Base-by-base conservation (phyloP, 73 alveolate species). In the Urostyla sp. region DNA sequence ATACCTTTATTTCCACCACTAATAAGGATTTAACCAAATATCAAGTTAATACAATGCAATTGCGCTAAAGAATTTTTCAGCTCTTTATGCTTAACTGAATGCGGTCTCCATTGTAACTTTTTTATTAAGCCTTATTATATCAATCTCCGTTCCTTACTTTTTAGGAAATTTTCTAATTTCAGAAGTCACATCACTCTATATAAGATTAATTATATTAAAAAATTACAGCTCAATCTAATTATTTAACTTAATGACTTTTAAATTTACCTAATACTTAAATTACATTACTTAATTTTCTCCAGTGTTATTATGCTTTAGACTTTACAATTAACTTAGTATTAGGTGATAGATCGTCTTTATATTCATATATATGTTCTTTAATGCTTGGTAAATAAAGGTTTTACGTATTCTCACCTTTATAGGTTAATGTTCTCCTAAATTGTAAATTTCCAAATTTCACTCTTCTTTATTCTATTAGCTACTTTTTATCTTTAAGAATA, bases 161-260 rank as follows among this genome's bases (percentile, higher is more conserved):
- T 13, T 32, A 43, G 79, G 79, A 40, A 20, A 63, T 63, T 60
- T 63, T 43, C 79, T 63, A 26, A 63, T 63, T 23, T 63, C 79
- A 3, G 79, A 63, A 20, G 36, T 60, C 10, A 63, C 44, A 37
- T 63, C 79, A 23, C 79, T 63, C 79, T 63, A 63, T 27, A 58
- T 20, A 2, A 16, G 10, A 27, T 38, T 27, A 63, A 10, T 34
- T 28, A 63, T 8, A 37, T 11, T 43, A 24, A 31, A 6, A 11
- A 5, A 26, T 10, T 63, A 63, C 79, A 63, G 79, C 79, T 63
- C 44, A 43, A 2, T 63, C 79, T 43, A 63, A 60, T 38, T 20
- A 21, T 32, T 38, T 40, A n/a, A 31, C 35, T 28, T 63, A 57
- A 15, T 63, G 30, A 13, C 30, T 63, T 30, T 63, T 63, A 1